These are phyloP conservation scores for Gleditsia sinensis DNA, from an alignment of 306 rosid genomes.

Conservation along the genomic window DNA sequence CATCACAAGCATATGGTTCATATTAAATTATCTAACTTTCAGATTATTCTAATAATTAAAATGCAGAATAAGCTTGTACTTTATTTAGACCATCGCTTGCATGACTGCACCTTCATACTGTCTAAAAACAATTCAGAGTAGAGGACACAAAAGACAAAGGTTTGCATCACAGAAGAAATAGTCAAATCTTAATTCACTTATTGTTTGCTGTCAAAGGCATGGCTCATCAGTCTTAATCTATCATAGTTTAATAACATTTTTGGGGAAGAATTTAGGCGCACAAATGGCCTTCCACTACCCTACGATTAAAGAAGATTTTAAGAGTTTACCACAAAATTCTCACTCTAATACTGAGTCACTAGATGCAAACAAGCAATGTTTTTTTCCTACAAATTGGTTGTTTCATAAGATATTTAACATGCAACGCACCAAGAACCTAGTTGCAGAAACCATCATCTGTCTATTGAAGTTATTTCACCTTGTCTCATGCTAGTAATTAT, in stretches of 20 bases:
- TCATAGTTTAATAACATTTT: neutral
- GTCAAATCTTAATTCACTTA: neutral
- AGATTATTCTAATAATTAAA: slow-evolving; percentile 22
- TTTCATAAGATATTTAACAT: neutral
- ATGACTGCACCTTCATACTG: neutral
- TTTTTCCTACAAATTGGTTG: neutral
- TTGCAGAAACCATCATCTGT: neutral
- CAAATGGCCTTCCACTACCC: no score
- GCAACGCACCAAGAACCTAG: neutral
- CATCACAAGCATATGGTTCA: neutral
- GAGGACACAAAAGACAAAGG: neutral
- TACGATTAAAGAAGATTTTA: no score
- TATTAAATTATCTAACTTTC: neutral
- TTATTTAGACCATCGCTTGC: neutral
- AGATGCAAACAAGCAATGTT: no score
- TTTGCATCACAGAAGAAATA: neutral
- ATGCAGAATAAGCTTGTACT: neutral
- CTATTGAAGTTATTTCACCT: neutral
- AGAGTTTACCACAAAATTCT: neutral
- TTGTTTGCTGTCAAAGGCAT: neutral
- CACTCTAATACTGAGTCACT: neutral
- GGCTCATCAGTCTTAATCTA: neutral
- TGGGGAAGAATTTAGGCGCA: no score
- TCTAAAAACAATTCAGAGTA: neutral
- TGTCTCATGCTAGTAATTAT: neutral